Evolutionary conservation across 768 basidiomycete genomes (phyloP).

Genomic region (Multifurca ochricompacta): DNA sequence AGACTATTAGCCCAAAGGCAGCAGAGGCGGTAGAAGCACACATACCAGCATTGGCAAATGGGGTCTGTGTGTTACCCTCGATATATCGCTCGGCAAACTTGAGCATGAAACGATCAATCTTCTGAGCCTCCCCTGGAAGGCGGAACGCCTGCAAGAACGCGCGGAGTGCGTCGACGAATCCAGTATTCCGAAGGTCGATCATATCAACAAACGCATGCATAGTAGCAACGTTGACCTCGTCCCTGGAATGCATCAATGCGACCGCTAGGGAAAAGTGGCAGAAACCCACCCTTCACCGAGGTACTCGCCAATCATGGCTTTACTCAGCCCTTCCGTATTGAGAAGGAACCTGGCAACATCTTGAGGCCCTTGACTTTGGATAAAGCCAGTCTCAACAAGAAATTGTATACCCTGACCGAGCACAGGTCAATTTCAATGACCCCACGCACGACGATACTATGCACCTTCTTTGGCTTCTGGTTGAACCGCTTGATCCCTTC

Average conservation of each 20-base stretch:
- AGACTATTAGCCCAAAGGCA: neutral
- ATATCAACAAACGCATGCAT: slow-evolving; percentile 98
- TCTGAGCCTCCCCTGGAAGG: slow-evolving; percentile 94
- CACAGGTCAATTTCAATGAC: neutral
- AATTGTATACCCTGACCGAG: slow-evolving; percentile 73
- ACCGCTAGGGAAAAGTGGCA: neutral
- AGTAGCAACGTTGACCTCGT: slow-evolving; percentile 79
- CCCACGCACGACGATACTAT: slow-evolving; percentile 22
- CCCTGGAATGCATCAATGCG: slow-evolving; percentile 38
- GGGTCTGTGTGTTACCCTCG: slow-evolving; percentile 72
- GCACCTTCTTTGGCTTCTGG: slow-evolving; percentile 92
- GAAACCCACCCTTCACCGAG: slow-evolving; percentile 84
- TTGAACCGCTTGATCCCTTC: slow-evolving; percentile 98
- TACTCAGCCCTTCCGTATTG: slow-evolving; percentile 86
- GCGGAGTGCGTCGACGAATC: slow-evolving; percentile 86
- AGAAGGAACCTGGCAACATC: slow-evolving; percentile 84
- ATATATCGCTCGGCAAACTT: slow-evolving; percentile 98
- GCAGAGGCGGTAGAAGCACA: slow-evolving; percentile 5
- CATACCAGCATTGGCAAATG: slow-evolving; percentile 91
- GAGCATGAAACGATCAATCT: slow-evolving; percentile 98
- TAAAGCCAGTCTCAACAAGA: slow-evolving; percentile 82
- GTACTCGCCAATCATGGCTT: slow-evolving; percentile 96
- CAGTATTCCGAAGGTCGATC: slow-evolving; percentile 73
- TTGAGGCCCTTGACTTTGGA: slow-evolving; percentile 57
- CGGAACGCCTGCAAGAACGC: slow-evolving; percentile 92